Evolutionary conservation across 495 filamentous ascomycete genomes (phyloP), one percentile per base, ranked within the genome.

Genomic region (Baudoinia panamericana): DNA sequence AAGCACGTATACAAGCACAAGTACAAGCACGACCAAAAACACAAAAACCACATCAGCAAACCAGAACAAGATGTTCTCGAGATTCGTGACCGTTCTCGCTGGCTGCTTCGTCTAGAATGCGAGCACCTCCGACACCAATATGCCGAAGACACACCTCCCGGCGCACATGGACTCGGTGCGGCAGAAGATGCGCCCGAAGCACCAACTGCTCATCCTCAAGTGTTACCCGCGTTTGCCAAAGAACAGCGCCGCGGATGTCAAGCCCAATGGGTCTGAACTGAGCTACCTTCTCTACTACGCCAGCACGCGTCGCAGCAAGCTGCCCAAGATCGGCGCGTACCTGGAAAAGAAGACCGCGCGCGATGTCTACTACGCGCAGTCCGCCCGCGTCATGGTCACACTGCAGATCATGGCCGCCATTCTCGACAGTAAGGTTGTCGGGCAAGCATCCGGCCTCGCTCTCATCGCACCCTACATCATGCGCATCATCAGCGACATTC

Each of bases 221-320:
- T 95, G 87, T 66, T 95, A 92, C 62, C 87, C 87, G 22, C 75
- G 73, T 48, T 86, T 82, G 40, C 80, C 83, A 39, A 93, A 93
- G 62, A 83, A 81, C 44, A 82, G 82, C 32, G 24, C 40, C 6
- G 72, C 80, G 55, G 83, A 92, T 48, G 82, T 93, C 42, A 88
- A 85, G 60, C 84, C 87, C 7, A 95, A 95, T 56, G 78, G 82
- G 30, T 90, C 82, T 61, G 87, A 95, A 65, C 75, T 95, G 29
- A 92, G 83, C 56, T 95, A 95, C 57, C 72, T 95, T 36, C 74
- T 94, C 20, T 95, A 88, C 70, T 93, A 95, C 69, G 83, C 81
- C 29, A 87, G 84, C 57, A 90, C 86, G 49, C 81, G 87, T 37
- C 73, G 83, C 43, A 86, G 81, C 61, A 95, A 93, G 71, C 71